These are phyloP conservation scores for Cutaneotrichosporon sp. DNA, from an alignment of 1,284 basidiomycete genomes.

Conservation along the genomic window DNA sequence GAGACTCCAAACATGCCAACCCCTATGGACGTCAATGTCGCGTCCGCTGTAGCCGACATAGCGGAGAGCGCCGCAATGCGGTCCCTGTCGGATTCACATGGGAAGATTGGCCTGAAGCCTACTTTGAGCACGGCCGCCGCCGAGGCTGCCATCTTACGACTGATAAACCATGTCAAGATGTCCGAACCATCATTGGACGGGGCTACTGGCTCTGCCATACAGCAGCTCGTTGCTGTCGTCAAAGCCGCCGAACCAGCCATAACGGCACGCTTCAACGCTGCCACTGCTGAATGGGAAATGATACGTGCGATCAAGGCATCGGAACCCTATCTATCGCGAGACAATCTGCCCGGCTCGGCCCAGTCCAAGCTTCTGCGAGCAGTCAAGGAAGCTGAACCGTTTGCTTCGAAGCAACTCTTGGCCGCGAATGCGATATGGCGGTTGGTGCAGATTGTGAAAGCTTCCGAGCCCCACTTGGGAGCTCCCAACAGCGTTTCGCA, in stretches of 20 bases:
- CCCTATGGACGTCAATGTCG: background rate
- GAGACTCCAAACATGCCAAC: background rate
- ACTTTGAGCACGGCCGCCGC: too few species aligned
- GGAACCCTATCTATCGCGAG: background rate
- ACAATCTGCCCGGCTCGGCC: background rate
- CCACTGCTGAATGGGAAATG: background rate
- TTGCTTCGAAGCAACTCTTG: background rate
- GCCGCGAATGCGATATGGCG: background rate
- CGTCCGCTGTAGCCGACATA: background rate
- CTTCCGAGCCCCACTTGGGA: background rate
- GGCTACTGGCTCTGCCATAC: background rate
- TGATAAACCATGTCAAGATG: too few species aligned
- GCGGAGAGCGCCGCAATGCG: background rate
- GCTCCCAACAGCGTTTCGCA: background rate
- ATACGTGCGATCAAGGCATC: background rate
- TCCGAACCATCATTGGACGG: too few species aligned
- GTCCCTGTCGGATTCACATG: too few species aligned
- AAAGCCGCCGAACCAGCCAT: background rate
- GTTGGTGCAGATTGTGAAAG: background rate
- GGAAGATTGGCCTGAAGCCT: too few species aligned
- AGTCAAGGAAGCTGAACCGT: background rate
- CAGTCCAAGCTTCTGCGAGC: background rate
- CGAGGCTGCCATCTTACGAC: too few species aligned
- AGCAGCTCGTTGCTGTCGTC: background rate
- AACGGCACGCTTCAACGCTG: background rate